A percentile compares a stretch with the other conserved stretches of the same genome.
These are phyloP conservation scores for Jackrogersella minutella DNA, from an alignment of 495 filamentous ascomycete species.

Conservation along the genomic window DNA sequence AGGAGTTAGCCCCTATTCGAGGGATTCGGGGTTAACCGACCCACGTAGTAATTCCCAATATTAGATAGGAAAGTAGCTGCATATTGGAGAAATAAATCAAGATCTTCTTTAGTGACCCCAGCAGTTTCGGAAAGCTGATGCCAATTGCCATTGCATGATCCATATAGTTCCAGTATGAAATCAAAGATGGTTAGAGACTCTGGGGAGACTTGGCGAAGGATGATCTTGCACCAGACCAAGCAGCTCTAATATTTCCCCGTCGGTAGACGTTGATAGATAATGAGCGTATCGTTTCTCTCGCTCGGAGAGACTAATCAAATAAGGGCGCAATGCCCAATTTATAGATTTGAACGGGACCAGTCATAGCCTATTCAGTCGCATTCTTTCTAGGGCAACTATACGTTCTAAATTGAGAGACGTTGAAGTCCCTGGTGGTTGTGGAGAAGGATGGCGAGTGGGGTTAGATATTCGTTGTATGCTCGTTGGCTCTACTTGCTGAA, in stretches of 20 bases:
- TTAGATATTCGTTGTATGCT: no score
- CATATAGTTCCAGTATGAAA: slow-evolving; percentile 4
- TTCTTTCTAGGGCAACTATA: neutral
- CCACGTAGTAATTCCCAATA: slow-evolving; percentile 48
- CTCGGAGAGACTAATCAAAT: neutral
- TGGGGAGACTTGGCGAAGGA: slow-evolving; percentile 5
- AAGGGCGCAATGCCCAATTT: slow-evolving; percentile 3
- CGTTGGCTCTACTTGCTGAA: no score
- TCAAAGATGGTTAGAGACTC: slow-evolving; percentile 1
- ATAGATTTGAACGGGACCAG: neutral
- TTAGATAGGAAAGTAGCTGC: slow-evolving; percentile 49
- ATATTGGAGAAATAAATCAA: slow-evolving; percentile 41
- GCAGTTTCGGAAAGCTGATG: neutral
- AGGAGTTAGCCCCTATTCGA: slow-evolving; percentile 4
- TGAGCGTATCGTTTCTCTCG: slow-evolving; percentile 1
- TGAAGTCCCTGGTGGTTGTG: neutral
- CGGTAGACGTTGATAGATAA: neutral
- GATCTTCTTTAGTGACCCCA: slow-evolving; percentile 25
- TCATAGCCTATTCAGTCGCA: neutral
- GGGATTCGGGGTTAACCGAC: neutral
- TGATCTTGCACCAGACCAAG: slow-evolving; percentile 4
- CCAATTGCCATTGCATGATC: neutral
- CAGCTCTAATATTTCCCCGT: neutral
- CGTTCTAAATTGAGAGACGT: neutral
- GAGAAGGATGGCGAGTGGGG: neutral